Percentiles rank a stretch among this genome's conserved stretches.
phyloP scores from a whole-genome alignment of 2,329 filamentous ascomycete genomes.

The Epichloe glyceriae region DNA sequence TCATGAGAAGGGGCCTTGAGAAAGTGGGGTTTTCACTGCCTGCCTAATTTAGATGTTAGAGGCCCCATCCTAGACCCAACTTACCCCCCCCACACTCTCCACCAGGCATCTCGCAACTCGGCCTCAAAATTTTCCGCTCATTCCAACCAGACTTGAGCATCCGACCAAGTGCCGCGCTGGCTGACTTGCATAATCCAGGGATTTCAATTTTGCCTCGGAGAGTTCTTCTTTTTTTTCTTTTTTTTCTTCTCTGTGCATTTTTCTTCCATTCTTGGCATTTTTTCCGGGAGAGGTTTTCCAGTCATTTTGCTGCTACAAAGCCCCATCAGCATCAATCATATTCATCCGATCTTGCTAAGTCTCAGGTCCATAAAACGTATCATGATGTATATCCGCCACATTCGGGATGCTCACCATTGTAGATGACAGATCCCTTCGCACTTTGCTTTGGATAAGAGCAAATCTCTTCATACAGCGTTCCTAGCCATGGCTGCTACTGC shows the following conservation, averaged over 20 bases:
- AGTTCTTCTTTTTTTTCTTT: too few species aligned
- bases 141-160: neutral
- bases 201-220: too few species aligned
- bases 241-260: neutral
- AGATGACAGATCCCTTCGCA: slow-evolving; percentile 16
- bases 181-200: too few species aligned
- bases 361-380: slow-evolving; percentile 26
- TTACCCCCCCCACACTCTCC: neutral
- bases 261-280: neutral
- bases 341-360: slow-evolving; percentile 15
- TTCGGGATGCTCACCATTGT: slow-evolving; percentile 26
- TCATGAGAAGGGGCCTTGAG: too few species aligned
- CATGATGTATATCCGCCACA: slow-evolving; percentile 17
- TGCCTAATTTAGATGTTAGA: too few species aligned
- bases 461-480: neutral
- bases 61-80: too few species aligned
- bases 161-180: neutral
- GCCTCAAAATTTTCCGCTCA: neutral
- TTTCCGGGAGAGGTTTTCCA: neutral
- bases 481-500: slow-evolving; percentile 4
- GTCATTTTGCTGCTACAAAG: neutral
- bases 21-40: too few species aligned
- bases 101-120: neutral
- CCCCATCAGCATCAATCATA: neutral
- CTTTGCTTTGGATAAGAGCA: slow-evolving; percentile 5